Evolutionary conservation across 139 green algal species (phyloP).

Genomic region (Chlorokybus atmophyticus): DNA sequence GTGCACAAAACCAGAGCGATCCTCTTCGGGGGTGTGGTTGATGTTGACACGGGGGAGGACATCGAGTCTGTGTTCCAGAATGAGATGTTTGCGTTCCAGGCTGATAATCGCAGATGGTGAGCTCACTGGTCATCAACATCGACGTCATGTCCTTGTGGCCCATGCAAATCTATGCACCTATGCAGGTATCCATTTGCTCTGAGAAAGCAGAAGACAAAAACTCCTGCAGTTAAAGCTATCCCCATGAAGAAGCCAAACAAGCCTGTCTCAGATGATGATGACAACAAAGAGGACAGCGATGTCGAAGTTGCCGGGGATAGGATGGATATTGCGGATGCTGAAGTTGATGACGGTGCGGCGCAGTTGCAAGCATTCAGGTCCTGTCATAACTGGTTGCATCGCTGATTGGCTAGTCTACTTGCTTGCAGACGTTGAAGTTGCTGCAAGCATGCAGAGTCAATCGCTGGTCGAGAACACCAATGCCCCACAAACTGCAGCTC

Average conservation of each 20-base stretch:
- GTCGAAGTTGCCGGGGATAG: neutral
- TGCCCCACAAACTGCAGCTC: too few relatives aligned
- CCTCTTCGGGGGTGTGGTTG: constrained; percentile 82
- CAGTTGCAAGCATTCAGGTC: too few relatives aligned
- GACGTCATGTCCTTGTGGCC: too few relatives aligned
- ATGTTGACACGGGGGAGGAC: constrained; percentile 35
- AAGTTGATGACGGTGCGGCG: too few relatives aligned
- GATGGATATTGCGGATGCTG: too few relatives aligned
- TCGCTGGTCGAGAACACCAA: too few relatives aligned
- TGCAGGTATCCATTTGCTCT: constrained; percentile 38
- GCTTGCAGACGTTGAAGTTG: constrained; percentile 8
- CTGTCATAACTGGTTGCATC: too few relatives aligned
- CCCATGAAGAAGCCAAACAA: neutral
- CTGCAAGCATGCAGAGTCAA: too few relatives aligned
- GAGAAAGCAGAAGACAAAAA: constrained; percentile 24
- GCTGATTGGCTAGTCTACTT: constrained; percentile 19
- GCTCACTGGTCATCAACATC: too few relatives aligned
- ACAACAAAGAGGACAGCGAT: neutral
- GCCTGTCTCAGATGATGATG: neutral
- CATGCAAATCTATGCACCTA: too few relatives aligned
- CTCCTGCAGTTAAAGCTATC: neutral
- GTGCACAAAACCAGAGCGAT: constrained; percentile 56
- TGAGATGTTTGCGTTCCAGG: constrained; percentile 33
- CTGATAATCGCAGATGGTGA: constrained; percentile 48
- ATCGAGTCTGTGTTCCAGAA: constrained; percentile 39